Conservation (phyloP, 2,329 filamentous ascomycete species). For the Colletotrichum sp. region DNA sequence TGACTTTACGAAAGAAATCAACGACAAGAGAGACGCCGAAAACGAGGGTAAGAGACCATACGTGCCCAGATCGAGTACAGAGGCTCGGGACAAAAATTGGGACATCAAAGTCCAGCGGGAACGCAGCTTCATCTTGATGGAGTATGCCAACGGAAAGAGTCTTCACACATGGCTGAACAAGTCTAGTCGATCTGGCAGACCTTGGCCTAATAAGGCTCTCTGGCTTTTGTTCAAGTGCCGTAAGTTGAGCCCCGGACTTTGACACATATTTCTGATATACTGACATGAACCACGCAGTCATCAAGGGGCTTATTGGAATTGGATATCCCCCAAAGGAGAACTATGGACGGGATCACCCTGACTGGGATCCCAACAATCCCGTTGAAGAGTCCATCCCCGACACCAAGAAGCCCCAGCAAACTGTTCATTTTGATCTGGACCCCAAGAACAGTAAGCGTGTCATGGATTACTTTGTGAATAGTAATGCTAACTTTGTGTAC, state of each 20-base stretch:
- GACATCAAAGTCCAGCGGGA: background rate
- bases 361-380: constrained; percentile 1
- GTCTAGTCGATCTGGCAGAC: background rate
- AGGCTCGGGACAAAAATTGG: background rate
- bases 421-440: constrained; percentile 23
- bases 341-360: background rate
- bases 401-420: background rate
- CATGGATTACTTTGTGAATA: too few relatives aligned
- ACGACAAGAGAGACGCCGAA: background rate
- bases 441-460: constrained; percentile 29
- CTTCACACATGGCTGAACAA: constrained; percentile 15
- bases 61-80: background rate
- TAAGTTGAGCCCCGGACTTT: background rate
- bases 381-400: constrained; percentile 6
- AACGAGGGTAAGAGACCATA: background rate
- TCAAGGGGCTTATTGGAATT: constrained; percentile 29
- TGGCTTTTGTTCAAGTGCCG: constrained; percentile 13
- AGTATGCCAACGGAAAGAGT: constrained; percentile 29
- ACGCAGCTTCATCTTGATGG: constrained; percentile 26
- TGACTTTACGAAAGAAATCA: constrained; percentile 22
- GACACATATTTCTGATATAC: background rate
- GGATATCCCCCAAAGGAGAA: constrained; percentile 23
- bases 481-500: background rate
- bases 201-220: constrained; percentile 9
- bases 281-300: constrained; percentile 25